A percentile compares a stretch with the other conserved stretches of the same genome.
These are phyloP conservation scores for Russula emetica DNA, from an alignment of 768 basidiomycete species.

Conservation along the genomic window DNA sequence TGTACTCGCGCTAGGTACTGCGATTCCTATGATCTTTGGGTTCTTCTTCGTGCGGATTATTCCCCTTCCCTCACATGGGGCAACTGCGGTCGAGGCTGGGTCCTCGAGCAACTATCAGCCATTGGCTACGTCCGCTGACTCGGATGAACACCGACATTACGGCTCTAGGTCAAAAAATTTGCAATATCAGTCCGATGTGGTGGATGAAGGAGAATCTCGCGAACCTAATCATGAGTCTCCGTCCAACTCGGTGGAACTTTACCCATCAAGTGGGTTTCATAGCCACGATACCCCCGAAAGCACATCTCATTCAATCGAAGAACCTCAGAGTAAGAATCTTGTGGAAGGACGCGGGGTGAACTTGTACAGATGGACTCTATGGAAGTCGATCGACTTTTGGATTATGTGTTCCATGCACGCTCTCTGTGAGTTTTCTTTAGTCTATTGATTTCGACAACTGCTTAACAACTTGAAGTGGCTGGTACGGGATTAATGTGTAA, in stretches of 20 bases:
- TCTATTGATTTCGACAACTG: not conserved
- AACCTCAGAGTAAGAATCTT: slow-evolving; percentile 8
- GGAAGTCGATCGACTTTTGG: slow-evolving; percentile 58
- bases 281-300: not conserved
- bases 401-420: slow-evolving; percentile 52
- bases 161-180: slow-evolving; percentile 18
- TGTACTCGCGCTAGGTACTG: slow-evolving; percentile 71
- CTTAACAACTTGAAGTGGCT: slow-evolving; percentile 43
- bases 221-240: not conserved
- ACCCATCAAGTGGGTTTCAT: slow-evolving; percentile 6
- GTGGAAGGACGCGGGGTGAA: slow-evolving; percentile 40
- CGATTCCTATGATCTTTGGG: slow-evolving; percentile 75
- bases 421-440: slow-evolving; percentile 44
- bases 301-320: not conserved
- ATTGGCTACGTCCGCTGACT: slow-evolving; percentile 23
- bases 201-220: slow-evolving; percentile 15
- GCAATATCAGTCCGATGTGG: slow-evolving; percentile 11
- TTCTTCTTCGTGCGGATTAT: slow-evolving; percentile 68
- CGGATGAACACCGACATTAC: slow-evolving; percentile 19
- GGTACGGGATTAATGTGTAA: slow-evolving; percentile 76
- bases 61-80: slow-evolving; percentile 46
- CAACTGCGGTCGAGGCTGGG: slow-evolving; percentile 29
- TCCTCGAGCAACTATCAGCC: slow-evolving; percentile 25
- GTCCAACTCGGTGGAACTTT: slow-evolving; percentile 17
- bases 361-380: slow-evolving; percentile 50